phyloP scores from a whole-genome alignment of 2,329 filamentous ascomycete species.

The Ilyonectria robusta region DNA sequence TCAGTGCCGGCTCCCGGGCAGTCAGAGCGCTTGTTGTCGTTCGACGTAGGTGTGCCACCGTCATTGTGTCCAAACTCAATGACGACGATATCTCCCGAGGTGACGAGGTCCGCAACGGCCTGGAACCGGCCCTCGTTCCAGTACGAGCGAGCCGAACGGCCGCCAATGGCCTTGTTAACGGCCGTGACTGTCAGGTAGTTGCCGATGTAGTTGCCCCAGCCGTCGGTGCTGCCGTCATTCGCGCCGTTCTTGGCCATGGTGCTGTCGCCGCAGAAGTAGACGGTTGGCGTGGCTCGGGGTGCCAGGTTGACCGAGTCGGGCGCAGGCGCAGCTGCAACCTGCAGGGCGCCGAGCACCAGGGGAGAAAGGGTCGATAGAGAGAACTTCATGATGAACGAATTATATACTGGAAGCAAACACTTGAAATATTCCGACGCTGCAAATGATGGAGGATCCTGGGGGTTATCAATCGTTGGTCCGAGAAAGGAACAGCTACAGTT shows the following conservation, averaged over 20 bases:
- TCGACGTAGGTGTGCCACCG: conserved; percentile 67
- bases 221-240: conserved; percentile 60
- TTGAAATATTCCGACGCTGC: neutral
- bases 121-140: conserved; percentile 76
- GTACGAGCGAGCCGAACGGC: conserved; percentile 76
- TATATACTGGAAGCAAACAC: neutral
- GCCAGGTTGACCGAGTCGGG: conserved; percentile 17
- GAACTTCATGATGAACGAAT: conserved; percentile 40
- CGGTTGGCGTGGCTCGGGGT: conserved; percentile 49
- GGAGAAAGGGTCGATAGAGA: conserved; percentile 31
- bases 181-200: conserved; percentile 60
- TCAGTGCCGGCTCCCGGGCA: conserved; percentile 69
- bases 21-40: conserved; percentile 74
- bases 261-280: conserved; percentile 73
- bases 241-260: conserved; percentile 69
- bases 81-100: conserved; percentile 74
- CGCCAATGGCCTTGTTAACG: conserved; percentile 77
- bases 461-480: neutral
- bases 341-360: conserved; percentile 36
- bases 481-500: neutral
- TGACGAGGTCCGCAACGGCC: conserved; percentile 66
- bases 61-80: conserved; percentile 84
- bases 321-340: conserved; percentile 29
- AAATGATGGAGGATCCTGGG: neutral
- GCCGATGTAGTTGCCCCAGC: conserved; percentile 74